Base-by-base conservation (phyloP, 2,329 filamentous ascomycete species). In the Alternaria triticimaculans region DNA sequence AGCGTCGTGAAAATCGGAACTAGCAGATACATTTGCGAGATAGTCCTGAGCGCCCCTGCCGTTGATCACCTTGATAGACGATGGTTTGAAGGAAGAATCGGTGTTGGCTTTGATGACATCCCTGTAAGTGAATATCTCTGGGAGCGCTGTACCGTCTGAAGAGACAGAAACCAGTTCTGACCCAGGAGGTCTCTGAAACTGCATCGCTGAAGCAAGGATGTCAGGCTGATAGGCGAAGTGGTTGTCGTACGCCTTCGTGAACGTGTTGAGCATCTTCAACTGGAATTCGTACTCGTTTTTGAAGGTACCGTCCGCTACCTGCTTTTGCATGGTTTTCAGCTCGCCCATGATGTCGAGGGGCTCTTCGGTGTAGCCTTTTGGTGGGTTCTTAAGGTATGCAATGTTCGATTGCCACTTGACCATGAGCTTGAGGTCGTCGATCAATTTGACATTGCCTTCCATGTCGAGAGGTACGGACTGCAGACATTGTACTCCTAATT, bases 281-380 rank as follows among this genome's bases (percentile, higher is more conserved):
- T 83, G 80, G 28, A 82, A 80, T 4, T 81, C 80, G 55, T 82
- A 83, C 54, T 83, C 81, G 21, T 69, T 80, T 14, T 64, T 65
- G 68, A 81, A 83, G 0, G 62, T 66, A 14, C 70, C 73, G 15
- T 68, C 61, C 0, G 72, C 28, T 2, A 82, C 63, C 46, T 75
- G 72, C 15, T 69, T 72, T 53, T 73, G 66, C 61, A 83, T 78
- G 2, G 63, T 67, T 4, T 81, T 74, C 43, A 82, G 69, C 15
- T 78, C 76, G 12, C 70, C 77, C 43, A 81, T 66, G 4, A 83
- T 60, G 59, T 83, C 81, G 10, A 82, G 72, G 0, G 78, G 71
- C 41, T 78, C 69, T 53, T 81, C 79, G 1, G 76, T 76, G 54
- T 80, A 81, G 9, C 72, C 76, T 21, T 72, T 44, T 5, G 79